These are phyloP conservation scores for Colletotrichum destructivum DNA, from an alignment of 2,329 filamentous ascomycete genomes.

Conservation along the genomic window DNA sequence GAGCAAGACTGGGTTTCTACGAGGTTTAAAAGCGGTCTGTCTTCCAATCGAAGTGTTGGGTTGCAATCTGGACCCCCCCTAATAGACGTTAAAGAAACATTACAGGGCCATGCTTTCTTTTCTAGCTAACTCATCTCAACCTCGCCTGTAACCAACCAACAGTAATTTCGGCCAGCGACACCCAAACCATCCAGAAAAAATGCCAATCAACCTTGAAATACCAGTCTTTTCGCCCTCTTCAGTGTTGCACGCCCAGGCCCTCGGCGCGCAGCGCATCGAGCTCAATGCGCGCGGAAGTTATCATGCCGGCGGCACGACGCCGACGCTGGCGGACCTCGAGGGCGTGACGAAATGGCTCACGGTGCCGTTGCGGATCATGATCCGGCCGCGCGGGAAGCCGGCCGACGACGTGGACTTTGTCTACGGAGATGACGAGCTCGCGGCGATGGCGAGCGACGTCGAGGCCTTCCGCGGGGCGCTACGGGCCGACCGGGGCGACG, in stretches of 20 bases:
- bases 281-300: slow-evolving; percentile 69
- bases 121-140: background rate
- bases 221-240: slow-evolving; percentile 66
- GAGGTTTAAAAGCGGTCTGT: background rate
- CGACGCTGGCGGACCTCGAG: slow-evolving; percentile 57
- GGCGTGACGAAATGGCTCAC: slow-evolving; percentile 43
- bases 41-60: background rate
- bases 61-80: background rate
- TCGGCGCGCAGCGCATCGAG: slow-evolving; percentile 67
- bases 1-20: background rate
- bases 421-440: slow-evolving; percentile 62
- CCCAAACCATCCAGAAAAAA: slow-evolving; percentile 10
- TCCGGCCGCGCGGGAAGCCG: slow-evolving; percentile 63
- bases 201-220: slow-evolving; percentile 61
- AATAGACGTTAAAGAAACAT: background rate
- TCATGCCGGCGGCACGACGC: slow-evolving; percentile 65
- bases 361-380: slow-evolving; percentile 68
- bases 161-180: background rate
- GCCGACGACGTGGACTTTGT: slow-evolving; percentile 59
- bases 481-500: slow-evolving; percentile 61
- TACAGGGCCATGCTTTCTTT: background rate
- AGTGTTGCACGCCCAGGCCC: slow-evolving; percentile 56
- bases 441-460: slow-evolving; percentile 55
- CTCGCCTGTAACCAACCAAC: background rate
- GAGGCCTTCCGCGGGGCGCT: slow-evolving; percentile 56